Base-by-base conservation (phyloP, 2,329 filamentous ascomycete genomes). In the Alternaria rosae region DNA sequence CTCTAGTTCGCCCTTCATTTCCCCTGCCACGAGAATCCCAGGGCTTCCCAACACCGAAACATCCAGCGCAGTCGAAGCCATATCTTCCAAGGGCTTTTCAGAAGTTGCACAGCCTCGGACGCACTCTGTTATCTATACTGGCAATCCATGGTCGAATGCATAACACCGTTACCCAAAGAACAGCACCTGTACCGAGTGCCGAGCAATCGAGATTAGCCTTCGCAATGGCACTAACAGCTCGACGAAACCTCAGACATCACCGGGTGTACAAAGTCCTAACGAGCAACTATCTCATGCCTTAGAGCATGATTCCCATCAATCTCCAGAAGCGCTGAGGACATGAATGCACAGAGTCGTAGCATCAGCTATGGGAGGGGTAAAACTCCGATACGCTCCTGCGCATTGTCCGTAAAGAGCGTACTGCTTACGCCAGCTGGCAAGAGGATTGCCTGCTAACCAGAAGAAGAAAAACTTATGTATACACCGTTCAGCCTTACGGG, bases 1-100 rank as follows among this genome's bases (percentile, higher is more conserved):
- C 58, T 23, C 45, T 61, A 61, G 38, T 50, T 47, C 23, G 41
- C 38, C 58, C 53, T 51, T 61, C 53, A 57, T 61, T 52, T 57
- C 35, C n/a, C 21, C 9, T 15, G 51, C 38, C 28, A 15, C 48
- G 47, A 8, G 13, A 59, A 20, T 45, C 13, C 41, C 28, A 17
- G 10, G 21, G 20, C 15, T 25, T 43, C 26, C 28, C 50, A 43
- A 53, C 42, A 55, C 23, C 50, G 47, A 54, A 17, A 17, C 56
- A 25, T 20, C 53, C 20, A 12, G 47, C 47, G 28, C 47, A 51
- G 21, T 35, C 13, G 30, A 23, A 6, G 20, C 30, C n/a, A 1
- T 15, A 35, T 12, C 20, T 7, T 35, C 47, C 12, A 20, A 13
- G 9, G 23, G 21, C 47, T 21, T 23, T 20, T 35, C 20, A 38